Base-by-base conservation (phyloP, 176 grass and related monocot species). In the Thalia dealbata region DNA sequence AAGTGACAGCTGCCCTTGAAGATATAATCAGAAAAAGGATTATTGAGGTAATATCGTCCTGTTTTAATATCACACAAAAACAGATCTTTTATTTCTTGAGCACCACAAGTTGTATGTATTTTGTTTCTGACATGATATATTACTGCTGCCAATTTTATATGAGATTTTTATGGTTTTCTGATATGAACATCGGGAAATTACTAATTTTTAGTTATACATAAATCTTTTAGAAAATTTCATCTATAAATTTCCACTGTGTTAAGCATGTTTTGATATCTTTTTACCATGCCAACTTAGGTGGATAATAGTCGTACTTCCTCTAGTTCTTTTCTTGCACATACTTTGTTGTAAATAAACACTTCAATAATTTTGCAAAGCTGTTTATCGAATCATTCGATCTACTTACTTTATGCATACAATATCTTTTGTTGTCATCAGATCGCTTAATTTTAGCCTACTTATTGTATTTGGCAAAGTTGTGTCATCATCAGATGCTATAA, bases 21-120 rank as follows among this genome's bases (percentile, higher is more conserved):
- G 93, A 97, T 67, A 78, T 97, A 66, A 97, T 97, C 69, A 97
- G 85, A 84, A 92, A 90, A 81, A 89, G 93, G 68, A 92, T 97
- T 63, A 79, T 73, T 29, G 93, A 97, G 87, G 89, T 97, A 79
- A 81, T 67, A 15, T 70, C 10, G 68, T 19, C 72, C 26, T 32
- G 13, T 21, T 29, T 1, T 14, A 27, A 11, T 54, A 55, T 54
- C 28, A n/a, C n/a, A n/a, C n/a, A n/a, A n/a, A n/a, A n/a, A n/a
- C n/a, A n/a, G n/a, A n/a, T n/a, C n/a, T 27, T 18, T 7, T 19
- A 32, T 65, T 18, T 30, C 16, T 65, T 30, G 28, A 28, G 27
- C 26, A 2, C 28, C 1, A 32, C 14, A 30, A 65, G 6, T 24
- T 24, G 5, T 60, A 38, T 38, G 32, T 38, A 38, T 27, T 63